phyloP scores from a whole-genome alignment of 2,329 filamentous ascomycete species.

The Penicillium freii region DNA sequence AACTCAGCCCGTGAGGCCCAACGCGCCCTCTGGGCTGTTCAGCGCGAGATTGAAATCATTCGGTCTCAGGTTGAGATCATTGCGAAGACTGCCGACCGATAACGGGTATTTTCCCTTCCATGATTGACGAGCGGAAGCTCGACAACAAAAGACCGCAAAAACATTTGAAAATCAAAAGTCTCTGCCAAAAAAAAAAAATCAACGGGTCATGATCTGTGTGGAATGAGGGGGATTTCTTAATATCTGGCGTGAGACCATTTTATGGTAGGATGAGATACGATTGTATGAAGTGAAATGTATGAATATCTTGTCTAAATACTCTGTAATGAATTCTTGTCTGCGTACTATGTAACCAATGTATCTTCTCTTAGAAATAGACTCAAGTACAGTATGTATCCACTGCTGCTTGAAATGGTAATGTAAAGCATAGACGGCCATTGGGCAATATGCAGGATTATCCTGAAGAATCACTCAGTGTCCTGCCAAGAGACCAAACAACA shows the following conservation, averaged over 20 bases:
- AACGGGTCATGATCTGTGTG: background rate
- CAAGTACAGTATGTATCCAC: background rate
- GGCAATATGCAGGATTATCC: background rate
- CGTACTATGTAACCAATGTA: background rate
- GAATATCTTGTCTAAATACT: background rate
- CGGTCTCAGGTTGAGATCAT: background rate
- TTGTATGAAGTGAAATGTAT: slow-evolving; percentile 5
- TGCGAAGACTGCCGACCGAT: background rate
- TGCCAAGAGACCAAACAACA: slow-evolving; percentile 76
- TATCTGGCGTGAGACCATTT: background rate
- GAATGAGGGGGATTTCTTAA: background rate
- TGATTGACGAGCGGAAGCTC: background rate
- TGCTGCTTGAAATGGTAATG: background rate
- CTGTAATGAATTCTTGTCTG: background rate
- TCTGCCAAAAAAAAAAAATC: background rate
- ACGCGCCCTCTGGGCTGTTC: slow-evolving; percentile 1
- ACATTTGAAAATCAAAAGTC: background rate
- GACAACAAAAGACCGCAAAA: background rate
- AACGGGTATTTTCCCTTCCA: background rate
- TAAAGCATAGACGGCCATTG: background rate
- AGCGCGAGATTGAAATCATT: slow-evolving; percentile 9
- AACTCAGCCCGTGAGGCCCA: slow-evolving; percentile 7
- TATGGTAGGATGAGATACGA: background rate
- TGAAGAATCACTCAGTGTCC: background rate
- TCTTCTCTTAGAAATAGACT: background rate